phyloP scores from a whole-genome alignment of 2,329 filamentous ascomycete genomes.

The Helotiales sp. region DNA sequence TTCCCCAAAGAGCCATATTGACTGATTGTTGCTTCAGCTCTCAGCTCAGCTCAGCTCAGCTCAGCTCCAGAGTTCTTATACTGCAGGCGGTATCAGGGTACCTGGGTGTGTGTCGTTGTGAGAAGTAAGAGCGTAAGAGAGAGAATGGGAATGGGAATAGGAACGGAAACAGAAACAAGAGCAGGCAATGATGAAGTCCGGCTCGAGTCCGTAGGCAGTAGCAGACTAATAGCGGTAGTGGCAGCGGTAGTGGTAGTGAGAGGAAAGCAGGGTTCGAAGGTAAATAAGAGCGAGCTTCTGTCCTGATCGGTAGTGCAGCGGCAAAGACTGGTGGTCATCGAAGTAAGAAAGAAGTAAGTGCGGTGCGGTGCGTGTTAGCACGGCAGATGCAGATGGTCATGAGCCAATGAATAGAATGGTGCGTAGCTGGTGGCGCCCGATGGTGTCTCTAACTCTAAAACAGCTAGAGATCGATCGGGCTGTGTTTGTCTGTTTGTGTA shows the following conservation, averaged over 20 bases:
- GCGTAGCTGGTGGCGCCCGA: not conserved
- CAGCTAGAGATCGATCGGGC: not conserved
- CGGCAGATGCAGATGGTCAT: too few species aligned
- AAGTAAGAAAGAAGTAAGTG: not conserved
- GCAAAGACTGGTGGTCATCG: not conserved
- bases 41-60: not conserved
- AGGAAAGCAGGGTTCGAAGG: conserved; percentile 2
- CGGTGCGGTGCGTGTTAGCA: too few species aligned
- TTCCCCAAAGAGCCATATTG: conserved; percentile 60
- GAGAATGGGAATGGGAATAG: not conserved
- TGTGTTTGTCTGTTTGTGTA: not conserved
- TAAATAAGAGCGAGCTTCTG: not conserved
- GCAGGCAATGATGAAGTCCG: not conserved
- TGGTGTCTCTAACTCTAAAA: not conserved
- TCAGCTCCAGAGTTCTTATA: not conserved
- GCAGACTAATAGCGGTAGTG: not conserved
- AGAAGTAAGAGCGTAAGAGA: not conserved
- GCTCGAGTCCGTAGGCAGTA: not conserved
- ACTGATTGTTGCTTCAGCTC: not conserved
- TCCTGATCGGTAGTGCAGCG: not conserved
- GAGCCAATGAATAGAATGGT: conserved; percentile 1
- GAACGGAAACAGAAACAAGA: not conserved
- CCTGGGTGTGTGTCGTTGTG: not conserved
- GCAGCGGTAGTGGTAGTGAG: conserved; percentile 1
- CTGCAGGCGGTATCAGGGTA: too few species aligned